Percentiles rank a stretch among this genome's conserved stretches.
Evolutionary conservation across 371 early-diverging fungal species (phyloP).

Genomic region (Umbelopsis sp.): DNA sequence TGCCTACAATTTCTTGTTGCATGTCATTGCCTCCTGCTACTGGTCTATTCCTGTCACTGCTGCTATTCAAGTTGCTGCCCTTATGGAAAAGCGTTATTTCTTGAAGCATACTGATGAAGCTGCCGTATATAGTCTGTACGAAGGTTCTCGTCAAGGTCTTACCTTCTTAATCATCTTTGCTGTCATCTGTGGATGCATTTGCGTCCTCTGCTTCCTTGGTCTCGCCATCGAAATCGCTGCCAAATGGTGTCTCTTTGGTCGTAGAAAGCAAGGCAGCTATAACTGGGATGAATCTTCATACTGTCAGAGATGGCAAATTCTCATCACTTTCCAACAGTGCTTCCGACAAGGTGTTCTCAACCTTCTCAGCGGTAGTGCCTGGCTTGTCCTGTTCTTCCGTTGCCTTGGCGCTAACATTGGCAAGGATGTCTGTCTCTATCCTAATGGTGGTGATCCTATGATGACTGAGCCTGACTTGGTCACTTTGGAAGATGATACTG

Average conservation of each 20-base stretch:
- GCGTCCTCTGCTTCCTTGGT: conserved; percentile 12
- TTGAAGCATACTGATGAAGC: conserved; percentile 5
- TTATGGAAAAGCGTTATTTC: conserved; percentile 17
- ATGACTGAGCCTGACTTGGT: conserved; percentile 39
- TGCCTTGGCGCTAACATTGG: conserved; percentile 32
- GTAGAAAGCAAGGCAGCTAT: conserved; percentile 26
- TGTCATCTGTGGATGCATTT: conserved; percentile 1
- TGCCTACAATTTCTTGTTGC: conserved; percentile 22
- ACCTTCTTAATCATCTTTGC: conserved; percentile 19
- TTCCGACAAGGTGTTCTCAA: conserved; percentile 24
- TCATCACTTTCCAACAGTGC: conserved; percentile 22
- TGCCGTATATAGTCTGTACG: not conserved
- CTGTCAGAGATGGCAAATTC: conserved; percentile 36
- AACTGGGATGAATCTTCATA: conserved; percentile 37
- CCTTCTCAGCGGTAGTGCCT: conserved; percentile 26
- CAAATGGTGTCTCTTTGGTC: conserved; percentile 32
- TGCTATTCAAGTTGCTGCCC: conserved; percentile 39
- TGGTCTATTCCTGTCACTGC: conserved; percentile 40
- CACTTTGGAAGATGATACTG: conserved; percentile 26
- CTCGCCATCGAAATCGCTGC: conserved; percentile 21
- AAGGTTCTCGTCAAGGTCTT: conserved; percentile 16
- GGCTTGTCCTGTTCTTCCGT: conserved; percentile 31
- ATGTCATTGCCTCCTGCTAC: conserved; percentile 11
- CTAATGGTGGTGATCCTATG: conserved; percentile 34
- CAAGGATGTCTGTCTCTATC: conserved; percentile 30